Evolutionary conservation across 1,139 yeast genomes (phyloP).

Genomic region (Pichia sp.): DNA sequence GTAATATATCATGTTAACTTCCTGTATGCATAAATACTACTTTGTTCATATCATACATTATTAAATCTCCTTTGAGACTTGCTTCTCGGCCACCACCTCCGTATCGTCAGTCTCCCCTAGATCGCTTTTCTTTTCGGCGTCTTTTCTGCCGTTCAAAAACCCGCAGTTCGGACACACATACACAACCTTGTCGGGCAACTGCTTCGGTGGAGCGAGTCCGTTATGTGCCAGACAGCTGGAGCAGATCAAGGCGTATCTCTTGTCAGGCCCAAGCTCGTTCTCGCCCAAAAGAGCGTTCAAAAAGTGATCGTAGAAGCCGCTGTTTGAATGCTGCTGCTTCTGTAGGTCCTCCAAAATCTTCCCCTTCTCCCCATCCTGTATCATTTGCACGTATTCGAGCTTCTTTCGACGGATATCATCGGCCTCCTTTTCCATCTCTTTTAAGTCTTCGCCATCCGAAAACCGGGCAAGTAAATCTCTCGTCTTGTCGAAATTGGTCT

Average conservation of each 20-base stretch:
- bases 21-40: neutral
- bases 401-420: conserved; percentile 27
- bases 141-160: conserved; percentile 42
- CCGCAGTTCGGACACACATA: conserved; percentile 79
- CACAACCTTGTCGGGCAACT: conserved; percentile 48
- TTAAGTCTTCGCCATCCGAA: conserved; percentile 40
- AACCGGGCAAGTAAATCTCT: conserved; percentile 66
- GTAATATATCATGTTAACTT: neutral
- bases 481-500: conserved; percentile 75
- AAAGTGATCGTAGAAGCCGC: conserved; percentile 37
- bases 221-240: conserved; percentile 61
- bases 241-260: conserved; percentile 73
- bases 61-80: neutral
- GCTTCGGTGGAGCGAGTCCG: conserved; percentile 78
- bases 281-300: conserved; percentile 63
- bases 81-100: neutral
- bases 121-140: neutral
- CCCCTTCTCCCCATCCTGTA: conserved; percentile 25
- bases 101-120: neutral
- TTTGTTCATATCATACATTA: neutral
- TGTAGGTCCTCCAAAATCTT: conserved; percentile 18
- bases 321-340: conserved; percentile 17
- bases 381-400: conserved; percentile 28
- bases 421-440: conserved; percentile 29
- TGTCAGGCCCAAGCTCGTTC: conserved; percentile 59